Percentiles rank a stretch among this genome's conserved stretches.
Evolutionary conservation across 345 rosid genomes (phyloP).

Genomic region (Pugionium dolabratum): DNA sequence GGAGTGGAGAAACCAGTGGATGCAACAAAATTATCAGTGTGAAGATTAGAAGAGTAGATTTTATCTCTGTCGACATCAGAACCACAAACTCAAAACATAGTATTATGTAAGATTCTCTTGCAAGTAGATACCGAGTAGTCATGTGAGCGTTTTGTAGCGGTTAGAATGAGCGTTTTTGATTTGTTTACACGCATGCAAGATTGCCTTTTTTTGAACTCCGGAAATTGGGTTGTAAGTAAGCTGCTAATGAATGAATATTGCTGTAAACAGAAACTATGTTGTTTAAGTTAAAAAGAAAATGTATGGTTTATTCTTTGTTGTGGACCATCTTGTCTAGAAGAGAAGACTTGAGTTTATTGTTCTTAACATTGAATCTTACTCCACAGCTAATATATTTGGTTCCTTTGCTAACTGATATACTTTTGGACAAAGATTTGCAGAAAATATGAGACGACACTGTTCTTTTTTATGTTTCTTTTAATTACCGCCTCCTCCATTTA

Average conservation of each 20-base stretch:
- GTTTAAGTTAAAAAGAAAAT: background rate
- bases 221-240: constrained; percentile 24
- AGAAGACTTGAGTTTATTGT: too few relatives aligned
- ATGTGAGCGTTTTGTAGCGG: background rate
- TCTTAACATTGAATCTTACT: too few relatives aligned
- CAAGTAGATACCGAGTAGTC: constrained; percentile 8
- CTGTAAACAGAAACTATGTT: constrained; percentile 22
- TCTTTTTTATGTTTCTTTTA: too few relatives aligned
- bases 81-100: constrained; percentile 13
- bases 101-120: constrained; percentile 11
- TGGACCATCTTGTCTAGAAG: too few relatives aligned
- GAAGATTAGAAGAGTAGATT: constrained; percentile 27
- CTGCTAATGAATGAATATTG: constrained; percentile 11
- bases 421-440: too few relatives aligned
- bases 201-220: background rate
- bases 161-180: constrained; percentile 19
- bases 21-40: constrained; percentile 29
- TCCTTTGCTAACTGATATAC: too few relatives aligned
- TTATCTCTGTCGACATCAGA: constrained; percentile 2
- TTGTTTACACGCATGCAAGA: background rate
- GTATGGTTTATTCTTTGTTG: too few relatives aligned
- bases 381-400: too few relatives aligned
- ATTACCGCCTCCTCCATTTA: too few relatives aligned
- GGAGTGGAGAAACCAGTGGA: constrained; percentile 34
- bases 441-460: too few relatives aligned